Base-by-base conservation (phyloP, 108 stramenopile genomes). In the Stephanodiscus minutulus region DNA sequence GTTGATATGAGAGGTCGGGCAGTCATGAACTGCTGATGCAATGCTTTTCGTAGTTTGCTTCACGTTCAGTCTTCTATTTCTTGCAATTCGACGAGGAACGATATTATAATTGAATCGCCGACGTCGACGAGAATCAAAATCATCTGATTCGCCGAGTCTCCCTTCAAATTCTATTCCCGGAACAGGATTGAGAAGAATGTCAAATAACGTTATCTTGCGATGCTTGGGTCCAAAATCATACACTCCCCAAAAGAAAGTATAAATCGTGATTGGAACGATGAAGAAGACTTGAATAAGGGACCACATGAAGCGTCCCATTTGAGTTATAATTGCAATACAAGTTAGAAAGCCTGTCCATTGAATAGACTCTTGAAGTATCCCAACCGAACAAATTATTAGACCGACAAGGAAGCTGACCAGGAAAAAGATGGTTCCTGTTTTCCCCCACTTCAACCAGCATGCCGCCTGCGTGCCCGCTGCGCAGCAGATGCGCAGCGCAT, bases 211-310 rank as follows among this genome's bases (percentile, higher is more conserved):
- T 57, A 28, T 28, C 29, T 57, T 24, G 17, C 29, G 29, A 25
- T 57, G 56, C 3, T 17, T 25, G 17, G 56, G 56, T 5, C 56
- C 29, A 31, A 57, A 57, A 31, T 57, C 11, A 10, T 57, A 57
- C 7, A 57, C 56, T 1, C 3, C 0, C 13, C 11, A 4, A 29
- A 28, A 57, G 28, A 57, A 57, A 1, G 56, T 11, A 2, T 15
- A 15, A 7, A 57, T 31, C 5, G 56, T 28, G 28, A 57, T 57
- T 9, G 56, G 56, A 3, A 25, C 50, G 10, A 52, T 52, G 24
- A 52, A 52, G 2, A 52, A 9, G n/a, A 6, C 7, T 18, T 18
- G 24, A 24, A 52, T 3, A 41, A 41, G 39, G 4, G 4, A 8
- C 4, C 4, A 8, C 39, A 4, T 8, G 20, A 52, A 24, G 7